These are phyloP conservation scores for Apiotrichum domesticum DNA, from an alignment of 1,284 basidiomycete species.

Conservation along the genomic window DNA sequence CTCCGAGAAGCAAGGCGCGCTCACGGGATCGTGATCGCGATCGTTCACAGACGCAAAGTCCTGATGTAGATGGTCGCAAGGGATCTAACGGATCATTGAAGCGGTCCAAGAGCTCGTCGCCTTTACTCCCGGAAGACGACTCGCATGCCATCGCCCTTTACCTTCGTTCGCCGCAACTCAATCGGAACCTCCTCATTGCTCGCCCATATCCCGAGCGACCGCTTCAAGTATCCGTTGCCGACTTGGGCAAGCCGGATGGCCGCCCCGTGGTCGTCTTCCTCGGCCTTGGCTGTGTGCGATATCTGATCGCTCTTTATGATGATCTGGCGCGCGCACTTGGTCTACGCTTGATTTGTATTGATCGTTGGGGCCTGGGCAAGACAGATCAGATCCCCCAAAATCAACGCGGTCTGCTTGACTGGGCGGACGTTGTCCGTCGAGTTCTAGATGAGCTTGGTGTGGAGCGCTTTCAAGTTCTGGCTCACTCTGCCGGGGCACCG, in stretches of 20 bases:
- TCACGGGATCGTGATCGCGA: not conserved
- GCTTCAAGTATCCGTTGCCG: constrained; percentile 84
- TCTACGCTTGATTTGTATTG: constrained; percentile 85
- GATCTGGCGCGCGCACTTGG: constrained; percentile 86
- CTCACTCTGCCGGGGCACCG: constrained; percentile 93
- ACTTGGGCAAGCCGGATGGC: constrained; percentile 75
- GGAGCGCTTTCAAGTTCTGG: constrained; percentile 77
- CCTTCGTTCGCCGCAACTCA: constrained; percentile 74
- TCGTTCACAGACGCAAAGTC: not conserved
- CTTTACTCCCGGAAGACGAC: constrained; percentile 14
- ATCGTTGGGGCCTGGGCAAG: constrained; percentile 91
- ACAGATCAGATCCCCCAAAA: constrained; percentile 65
- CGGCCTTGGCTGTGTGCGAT: constrained; percentile 86
- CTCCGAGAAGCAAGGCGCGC: not conserved
- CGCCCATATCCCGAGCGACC: constrained; percentile 59
- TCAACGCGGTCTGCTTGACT: constrained; percentile 72
- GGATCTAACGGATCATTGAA: constrained; percentile 5
- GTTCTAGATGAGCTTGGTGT: constrained; percentile 76
- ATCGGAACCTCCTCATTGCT: constrained; percentile 69
- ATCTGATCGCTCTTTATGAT: constrained; percentile 90
- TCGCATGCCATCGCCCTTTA: constrained; percentile 51
- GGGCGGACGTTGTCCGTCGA: constrained; percentile 84
- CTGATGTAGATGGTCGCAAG: constrained; percentile 3
- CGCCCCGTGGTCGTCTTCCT: constrained; percentile 85
- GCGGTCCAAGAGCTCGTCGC: constrained; percentile 10